phyloP scores from a whole-genome alignment of 192 early-diverging fungal species.

The Paraglomus brasilianum region DNA sequence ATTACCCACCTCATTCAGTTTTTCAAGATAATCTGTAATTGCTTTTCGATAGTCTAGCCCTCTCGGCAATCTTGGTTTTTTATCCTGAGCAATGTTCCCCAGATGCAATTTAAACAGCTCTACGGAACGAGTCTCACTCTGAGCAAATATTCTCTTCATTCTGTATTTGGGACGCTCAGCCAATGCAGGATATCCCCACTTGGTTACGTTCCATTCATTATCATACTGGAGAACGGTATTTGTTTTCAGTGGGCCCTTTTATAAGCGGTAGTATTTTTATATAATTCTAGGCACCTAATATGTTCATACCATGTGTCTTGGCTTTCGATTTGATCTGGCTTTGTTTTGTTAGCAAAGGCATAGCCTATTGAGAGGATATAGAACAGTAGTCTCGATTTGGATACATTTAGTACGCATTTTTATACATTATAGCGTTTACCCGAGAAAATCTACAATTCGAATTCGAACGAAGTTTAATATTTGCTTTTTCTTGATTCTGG shows the following conservation, averaged over 20 bases:
- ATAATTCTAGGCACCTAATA: no score
- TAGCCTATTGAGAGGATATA: background rate
- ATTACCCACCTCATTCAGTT: conserved; percentile 7
- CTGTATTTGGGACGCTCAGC: background rate
- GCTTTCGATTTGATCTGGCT: background rate
- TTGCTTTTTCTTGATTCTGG: no score
- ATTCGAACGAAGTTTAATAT: background rate
- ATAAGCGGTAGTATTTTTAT: background rate
- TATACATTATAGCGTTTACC: conserved; percentile 3
- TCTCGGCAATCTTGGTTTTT: background rate
- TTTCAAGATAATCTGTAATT: conserved; percentile 1
- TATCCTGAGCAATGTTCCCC: background rate
- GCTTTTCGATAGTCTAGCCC: conserved; percentile 6
- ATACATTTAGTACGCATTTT: background rate
- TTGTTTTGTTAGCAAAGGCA: conserved; percentile 14
- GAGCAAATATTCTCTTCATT: no score
- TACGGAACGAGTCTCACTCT: background rate
- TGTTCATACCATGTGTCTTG: no score
- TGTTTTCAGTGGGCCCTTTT: conserved; percentile 10
- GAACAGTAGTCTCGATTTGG: background rate
- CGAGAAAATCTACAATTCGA: conserved; percentile 11
- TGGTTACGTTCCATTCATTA: conserved; percentile 1
- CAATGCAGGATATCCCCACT: conserved; percentile 7
- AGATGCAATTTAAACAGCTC: conserved; percentile 26
- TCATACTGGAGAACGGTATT: conserved; percentile 24